Percentiles rank a stretch among this genome's conserved stretches.
Evolutionary conservation across 164 flowering plant species (phyloP).

Genomic region (Pachysandra terminalis): DNA sequence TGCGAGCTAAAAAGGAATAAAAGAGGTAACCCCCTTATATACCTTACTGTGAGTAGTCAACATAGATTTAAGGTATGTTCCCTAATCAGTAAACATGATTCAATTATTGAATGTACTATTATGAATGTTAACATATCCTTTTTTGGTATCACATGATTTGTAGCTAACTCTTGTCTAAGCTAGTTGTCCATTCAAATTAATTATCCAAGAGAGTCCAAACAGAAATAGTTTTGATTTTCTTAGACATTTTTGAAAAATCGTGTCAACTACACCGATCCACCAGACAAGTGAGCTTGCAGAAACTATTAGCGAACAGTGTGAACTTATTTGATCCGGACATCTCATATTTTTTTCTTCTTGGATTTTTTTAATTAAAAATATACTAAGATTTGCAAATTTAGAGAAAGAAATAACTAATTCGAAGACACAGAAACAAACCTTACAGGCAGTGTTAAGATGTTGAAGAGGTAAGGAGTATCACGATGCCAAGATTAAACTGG

Average conservation of each 20-base stretch:
- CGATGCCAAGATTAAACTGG: conserved; percentile 25
- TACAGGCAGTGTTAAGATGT: conserved; percentile 1
- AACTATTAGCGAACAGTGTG: too few relatives aligned
- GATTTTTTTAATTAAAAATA: neutral
- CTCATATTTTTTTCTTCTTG: too few relatives aligned
- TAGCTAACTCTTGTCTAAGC: too few relatives aligned
- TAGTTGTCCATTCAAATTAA: neutral
- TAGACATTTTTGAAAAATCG: neutral
- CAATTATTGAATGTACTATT: neutral
- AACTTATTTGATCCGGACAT: too few relatives aligned
- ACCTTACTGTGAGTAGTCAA: neutral
- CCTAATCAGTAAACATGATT: neutral
- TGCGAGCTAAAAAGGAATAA: neutral
- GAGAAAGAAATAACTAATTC: neutral
- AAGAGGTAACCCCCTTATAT: neutral
- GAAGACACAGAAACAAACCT: neutral
- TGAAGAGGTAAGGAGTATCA: neutral
- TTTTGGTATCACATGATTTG: too few relatives aligned
- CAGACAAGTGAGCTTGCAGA: too few relatives aligned
- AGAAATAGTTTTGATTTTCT: too few relatives aligned
- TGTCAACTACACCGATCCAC: too few relatives aligned
- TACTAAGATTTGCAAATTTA: neutral
- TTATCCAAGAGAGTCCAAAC: too few relatives aligned
- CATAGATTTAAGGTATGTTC: neutral
- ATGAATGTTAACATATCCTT: neutral